Conservation (phyloP, 495 filamentous ascomycete genomes). For the Neurospora sp. region DNA sequence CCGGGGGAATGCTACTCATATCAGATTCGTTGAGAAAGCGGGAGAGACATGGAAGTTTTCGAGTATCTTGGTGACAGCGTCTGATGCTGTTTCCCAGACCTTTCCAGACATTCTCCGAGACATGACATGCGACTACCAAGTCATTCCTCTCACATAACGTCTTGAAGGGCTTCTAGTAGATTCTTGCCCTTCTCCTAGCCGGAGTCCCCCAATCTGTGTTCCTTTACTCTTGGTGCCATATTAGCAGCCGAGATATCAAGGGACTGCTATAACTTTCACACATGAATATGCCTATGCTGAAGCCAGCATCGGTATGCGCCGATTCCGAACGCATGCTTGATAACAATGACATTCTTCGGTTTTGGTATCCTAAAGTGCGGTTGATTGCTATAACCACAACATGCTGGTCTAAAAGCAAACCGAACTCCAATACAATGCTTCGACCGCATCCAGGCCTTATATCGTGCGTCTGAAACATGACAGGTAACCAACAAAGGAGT, state of each 20-base stretch:
- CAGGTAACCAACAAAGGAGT: not conserved
- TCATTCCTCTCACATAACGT: not conserved
- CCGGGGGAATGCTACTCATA: not conserved
- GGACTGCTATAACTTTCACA: not conserved
- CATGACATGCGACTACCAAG: not conserved
- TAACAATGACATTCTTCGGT: not conserved
- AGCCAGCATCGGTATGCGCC: not conserved
- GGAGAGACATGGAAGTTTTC: not conserved
- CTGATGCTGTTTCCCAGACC: not conserved
- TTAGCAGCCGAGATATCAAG: not conserved
- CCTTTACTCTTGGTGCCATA: not conserved
- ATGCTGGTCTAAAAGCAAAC: not conserved
- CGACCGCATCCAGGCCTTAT: not conserved
- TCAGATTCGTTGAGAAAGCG: not conserved
- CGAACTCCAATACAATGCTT: not conserved
- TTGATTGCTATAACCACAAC: not conserved
- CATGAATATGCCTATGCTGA: not conserved
- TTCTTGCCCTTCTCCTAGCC: not conserved
- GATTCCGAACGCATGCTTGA: not conserved
- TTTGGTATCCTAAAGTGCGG: not conserved
- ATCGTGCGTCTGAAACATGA: not conserved
- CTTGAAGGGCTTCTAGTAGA: not conserved
- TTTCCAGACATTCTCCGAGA: not conserved
- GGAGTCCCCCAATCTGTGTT: not conserved
- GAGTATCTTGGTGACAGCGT: not conserved